Evolutionary conservation across 1,284 basidiomycete species (phyloP).

Genomic region (Golubevia pallescens): DNA sequence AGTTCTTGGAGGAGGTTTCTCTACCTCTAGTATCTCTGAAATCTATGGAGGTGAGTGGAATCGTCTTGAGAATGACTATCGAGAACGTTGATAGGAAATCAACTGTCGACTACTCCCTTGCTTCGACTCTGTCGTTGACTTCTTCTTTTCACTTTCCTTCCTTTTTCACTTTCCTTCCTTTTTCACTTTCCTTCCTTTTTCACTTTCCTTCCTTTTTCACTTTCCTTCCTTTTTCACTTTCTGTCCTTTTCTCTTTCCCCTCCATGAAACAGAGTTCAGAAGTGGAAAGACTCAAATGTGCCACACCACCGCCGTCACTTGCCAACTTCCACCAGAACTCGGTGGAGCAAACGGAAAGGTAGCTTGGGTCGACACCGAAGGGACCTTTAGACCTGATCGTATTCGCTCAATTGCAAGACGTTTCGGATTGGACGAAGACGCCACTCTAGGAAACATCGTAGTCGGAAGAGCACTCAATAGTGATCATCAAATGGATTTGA

Average conservation of each 20-base stretch:
- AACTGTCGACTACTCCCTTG: not conserved
- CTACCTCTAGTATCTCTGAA: constrained; percentile 3
- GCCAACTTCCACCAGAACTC: not conserved
- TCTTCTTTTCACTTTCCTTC: no score
- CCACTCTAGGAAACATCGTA: constrained; percentile 3
- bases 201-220: no score
- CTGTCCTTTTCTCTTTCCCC: not conserved
- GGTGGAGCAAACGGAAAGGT: constrained; percentile 7
- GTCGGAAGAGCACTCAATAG: constrained; percentile 82
- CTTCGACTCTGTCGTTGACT: not conserved
- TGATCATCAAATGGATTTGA: constrained; percentile 86
- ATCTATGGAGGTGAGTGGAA: constrained; percentile 5
- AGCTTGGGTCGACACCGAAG: constrained; percentile 9
- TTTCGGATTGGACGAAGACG: constrained; percentile 7
- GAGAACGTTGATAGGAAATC: no score
- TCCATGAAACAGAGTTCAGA: not conserved
- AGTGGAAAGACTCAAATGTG: constrained; percentile 7
- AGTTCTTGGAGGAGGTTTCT: constrained; percentile 7
- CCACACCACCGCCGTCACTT: constrained; percentile 4
- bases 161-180: no score
- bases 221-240: no score
- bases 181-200: no score
- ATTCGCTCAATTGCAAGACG: not conserved
- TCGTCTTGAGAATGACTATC: not conserved
- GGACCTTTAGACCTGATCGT: constrained; percentile 3